Evolutionary conservation across 176 grass and related monocot species (phyloP), one percentile per base, ranked within the genome.

Genomic region (Tillandsia fasciculata): DNA sequence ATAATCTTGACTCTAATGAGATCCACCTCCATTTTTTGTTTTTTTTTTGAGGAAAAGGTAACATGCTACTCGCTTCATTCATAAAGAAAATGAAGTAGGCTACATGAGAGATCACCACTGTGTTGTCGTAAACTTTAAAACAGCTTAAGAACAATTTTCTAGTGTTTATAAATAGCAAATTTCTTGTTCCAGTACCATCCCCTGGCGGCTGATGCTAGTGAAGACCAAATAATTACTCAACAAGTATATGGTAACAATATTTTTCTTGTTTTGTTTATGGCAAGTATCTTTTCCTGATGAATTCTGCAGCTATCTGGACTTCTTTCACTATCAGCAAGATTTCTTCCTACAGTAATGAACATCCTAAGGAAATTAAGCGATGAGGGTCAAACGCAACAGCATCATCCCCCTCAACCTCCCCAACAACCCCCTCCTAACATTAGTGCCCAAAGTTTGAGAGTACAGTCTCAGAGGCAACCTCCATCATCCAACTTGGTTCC

Each of bases 241-340:
- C 12, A 28, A 50, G 20, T 27, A 51, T 24, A 11, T 26, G 48
- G 11, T 48, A 1, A 6, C 7, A 29, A 12, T 33, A 8, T 26
- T 29, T 10, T 33, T 58, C 27, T 56, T 11, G 54, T 8, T 72
- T 59, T 59, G 8, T 22, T 59, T 14, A 8, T 5, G 54, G 22
- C 33, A 42, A 42, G 33, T 42, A 42, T 42, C 33, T 42, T 42
- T 42, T 42, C 33, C 22, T 8, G 54, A 59, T 17, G 5, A 59
- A 14, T 59, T 59, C 10, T 78, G 74, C 92, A 96, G 92, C 10
- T 87, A 3, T 71, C 76, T 26, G 86, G 83, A 67, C 64, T 96
- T 77, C 59, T 92, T 10, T 77, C 72, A 2, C 50, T 96, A 27
- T 72, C 74, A 11, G 77, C 81, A 29, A 86, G 79, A 51, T 72